Base-by-base conservation (phyloP, 805 yeast species). In the Metschnikowia reukaufii region DNA sequence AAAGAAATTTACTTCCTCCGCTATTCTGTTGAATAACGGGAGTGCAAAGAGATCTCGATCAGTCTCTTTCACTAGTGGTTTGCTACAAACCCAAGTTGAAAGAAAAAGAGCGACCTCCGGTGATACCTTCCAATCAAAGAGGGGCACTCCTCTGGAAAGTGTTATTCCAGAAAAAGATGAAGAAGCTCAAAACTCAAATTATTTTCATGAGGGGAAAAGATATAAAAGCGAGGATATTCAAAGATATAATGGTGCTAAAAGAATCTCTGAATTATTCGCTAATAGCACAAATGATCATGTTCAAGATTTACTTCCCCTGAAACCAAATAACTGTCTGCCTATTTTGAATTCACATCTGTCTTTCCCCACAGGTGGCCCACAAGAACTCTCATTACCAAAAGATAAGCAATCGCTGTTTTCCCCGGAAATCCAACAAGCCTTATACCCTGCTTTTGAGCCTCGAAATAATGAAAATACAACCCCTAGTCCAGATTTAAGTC, bases 371-470 rank as follows among this genome's bases (percentile, higher is more conserved):
- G 29, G 12, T 25, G 29, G 8, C 12, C 5, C 29, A 25, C 8
- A n/a, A n/a, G n/a, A n/a, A n/a, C n/a, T n/a, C n/a, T n/a, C n/a
- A n/a, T n/a, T n/a, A n/a, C n/a, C n/a, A n/a, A n/a, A n/a, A n/a
- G n/a, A n/a, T n/a, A n/a, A n/a, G n/a, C n/a, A n/a, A 7, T 16
- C 19, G 6, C 20, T 25, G 4, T 35, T 6, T 18, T 8, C 37
- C 4, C 23, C 7, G 25, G 37, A 35, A 12, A 8, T 25, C 7
- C 30, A 25, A 16, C 35, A 29, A 13, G 15, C 25, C 5, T 32
- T 39, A 20, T 31, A 20, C 30, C 43, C 36, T 6, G 43, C 36
- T 12, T 31, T 39, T 21, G 36, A 30, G 20, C 16, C 36, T n/a
- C 30, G 31, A 7, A 8, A n/a, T 13, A 17, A 15, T 8, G 7